Conservation (phyloP, 2,329 filamentous ascomycete species). For the Arthrocladium fulminans region DNA sequence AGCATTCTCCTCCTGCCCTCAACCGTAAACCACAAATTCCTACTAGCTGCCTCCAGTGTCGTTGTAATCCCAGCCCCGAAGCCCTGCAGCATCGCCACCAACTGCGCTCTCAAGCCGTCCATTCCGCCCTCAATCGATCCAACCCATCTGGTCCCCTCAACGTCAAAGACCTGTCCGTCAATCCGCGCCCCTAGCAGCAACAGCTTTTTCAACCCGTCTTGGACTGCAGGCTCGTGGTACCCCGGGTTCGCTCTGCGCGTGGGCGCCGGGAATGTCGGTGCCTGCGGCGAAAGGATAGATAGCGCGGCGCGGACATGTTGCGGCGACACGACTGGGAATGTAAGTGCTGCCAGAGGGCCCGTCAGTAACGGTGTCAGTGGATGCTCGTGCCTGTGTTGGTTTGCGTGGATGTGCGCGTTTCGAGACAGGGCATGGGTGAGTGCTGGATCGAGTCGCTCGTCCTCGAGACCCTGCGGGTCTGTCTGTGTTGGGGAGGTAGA, state of each 20-base stretch:
- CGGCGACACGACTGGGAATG: conserved; percentile 74
- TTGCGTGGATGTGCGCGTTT: conserved; percentile 44
- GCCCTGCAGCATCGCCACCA: conserved; percentile 71
- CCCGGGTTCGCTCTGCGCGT: conserved; percentile 65
- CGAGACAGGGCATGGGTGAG: conserved; percentile 53
- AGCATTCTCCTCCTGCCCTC: conserved; percentile 73
- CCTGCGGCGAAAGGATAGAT: conserved; percentile 63
- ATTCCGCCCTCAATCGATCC: conserved; percentile 74
- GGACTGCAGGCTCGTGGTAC: conserved; percentile 71
- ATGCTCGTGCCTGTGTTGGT: conserved; percentile 44
- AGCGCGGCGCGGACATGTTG: conserved; percentile 74
- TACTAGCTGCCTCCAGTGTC: conserved; percentile 69
- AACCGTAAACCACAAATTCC: conserved; percentile 77
- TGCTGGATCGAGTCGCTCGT: conserved; percentile 30
- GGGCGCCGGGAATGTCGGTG: conserved; percentile 68
- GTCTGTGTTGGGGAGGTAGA: conserved; percentile 26
- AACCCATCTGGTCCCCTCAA: conserved; percentile 60
- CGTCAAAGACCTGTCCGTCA: conserved; percentile 76
- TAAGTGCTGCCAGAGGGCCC: conserved; percentile 70
- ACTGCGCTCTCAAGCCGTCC: conserved; percentile 70
- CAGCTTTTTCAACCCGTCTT: conserved; percentile 76
- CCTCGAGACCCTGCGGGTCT: conserved; percentile 23
- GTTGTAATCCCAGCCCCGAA: conserved; percentile 68
- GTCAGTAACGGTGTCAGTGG: conserved; percentile 66
- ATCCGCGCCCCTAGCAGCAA: conserved; percentile 77